Conservation (phyloP, 129 eudicot species). For the Arctium lappa region DNA sequence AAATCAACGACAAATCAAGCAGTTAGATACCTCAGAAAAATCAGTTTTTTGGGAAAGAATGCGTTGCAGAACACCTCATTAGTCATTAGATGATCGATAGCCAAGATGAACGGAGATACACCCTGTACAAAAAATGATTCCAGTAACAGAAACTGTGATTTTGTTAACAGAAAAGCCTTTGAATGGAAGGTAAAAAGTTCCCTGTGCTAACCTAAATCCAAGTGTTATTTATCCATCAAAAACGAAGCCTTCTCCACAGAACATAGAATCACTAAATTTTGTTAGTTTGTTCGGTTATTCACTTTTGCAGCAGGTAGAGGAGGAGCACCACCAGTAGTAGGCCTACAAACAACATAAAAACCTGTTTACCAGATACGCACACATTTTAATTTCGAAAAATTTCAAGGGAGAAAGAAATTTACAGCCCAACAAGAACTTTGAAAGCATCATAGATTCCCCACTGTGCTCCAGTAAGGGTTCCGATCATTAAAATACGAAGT, state of each 20-base stretch:
- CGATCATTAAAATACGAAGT: slow-evolving; percentile 88
- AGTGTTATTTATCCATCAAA: slow-evolving; percentile 22
- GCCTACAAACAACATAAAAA: slow-evolving; percentile 34
- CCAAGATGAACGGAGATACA: slow-evolving; percentile 11
- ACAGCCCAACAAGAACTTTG: slow-evolving; percentile 95
- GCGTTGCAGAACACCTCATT: slow-evolving; percentile 3
- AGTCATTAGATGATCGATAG: slow-evolving; percentile 1
- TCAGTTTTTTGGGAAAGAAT: not conserved
- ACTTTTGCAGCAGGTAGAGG: slow-evolving; percentile 16
- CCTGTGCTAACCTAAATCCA: slow-evolving; percentile 2
- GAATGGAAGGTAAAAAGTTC: not conserved
- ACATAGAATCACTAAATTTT: not conserved
- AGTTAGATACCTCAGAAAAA: not conserved
- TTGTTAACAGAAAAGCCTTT: not conserved
- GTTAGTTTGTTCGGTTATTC: not conserved
- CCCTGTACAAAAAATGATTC: slow-evolving; percentile 20
- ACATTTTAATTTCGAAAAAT: not conserved
- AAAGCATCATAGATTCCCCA: slow-evolving; percentile 94
- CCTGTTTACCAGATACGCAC: not conserved
- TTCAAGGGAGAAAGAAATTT: slow-evolving; percentile 22
- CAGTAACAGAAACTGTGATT: not conserved
- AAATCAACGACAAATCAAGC: not conserved
- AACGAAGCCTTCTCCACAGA: not conserved
- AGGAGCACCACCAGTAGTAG: slow-evolving; percentile 59
- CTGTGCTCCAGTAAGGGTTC: slow-evolving; percentile 92